Base-by-base conservation (phyloP, 1,284 basidiomycete species). In the Peniophora sp. region DNA sequence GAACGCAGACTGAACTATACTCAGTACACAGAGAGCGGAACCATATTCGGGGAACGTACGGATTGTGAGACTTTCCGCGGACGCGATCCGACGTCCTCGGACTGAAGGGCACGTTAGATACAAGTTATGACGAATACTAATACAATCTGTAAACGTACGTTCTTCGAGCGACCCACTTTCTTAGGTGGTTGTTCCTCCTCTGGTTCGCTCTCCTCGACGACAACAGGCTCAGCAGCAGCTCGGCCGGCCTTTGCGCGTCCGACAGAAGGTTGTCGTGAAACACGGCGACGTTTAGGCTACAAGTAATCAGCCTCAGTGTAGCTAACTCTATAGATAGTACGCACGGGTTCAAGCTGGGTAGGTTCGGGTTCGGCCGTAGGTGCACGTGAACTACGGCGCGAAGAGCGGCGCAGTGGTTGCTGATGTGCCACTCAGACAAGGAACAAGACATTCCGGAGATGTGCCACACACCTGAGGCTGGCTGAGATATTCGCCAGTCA, bases 191-290 rank as follows among this genome's bases (percentile, higher is more conserved):
- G 72, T 51, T 82, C 79, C 58, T 82, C 79, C 59, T 88, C 85
- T 0, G 83, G 79, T 58, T 92, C 88, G 54, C 88, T 91, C 64
- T 88, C 87, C 67, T 90, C 87, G 5, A 73, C 62, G 1, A 90
- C 59, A 11, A 69, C 60, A 11, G 78, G 72, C 50, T 78, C 70
- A 64, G 57, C 0, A 66, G 62, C 47, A 62, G 60, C 37, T 66
- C 60, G 18, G 62, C 58, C 51, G 65, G 47, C 8, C 37, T 32
- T 32, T 32, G 6, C 27, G 27, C 27, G 27, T 32, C 27, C 27
- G 6, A 5, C 27, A 32, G 27, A 32, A 32, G 37, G n/a, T 8
- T n/a, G 37, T 6, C 18, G 37, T n/a, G 37, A 17, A 6, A 20
- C 15, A 15, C 80, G 71, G 46, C 81, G 72, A 48, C 81, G 76